Conservation (phyloP, 1,284 basidiomycete genomes). For the Pseudozyma thailandica region DNA sequence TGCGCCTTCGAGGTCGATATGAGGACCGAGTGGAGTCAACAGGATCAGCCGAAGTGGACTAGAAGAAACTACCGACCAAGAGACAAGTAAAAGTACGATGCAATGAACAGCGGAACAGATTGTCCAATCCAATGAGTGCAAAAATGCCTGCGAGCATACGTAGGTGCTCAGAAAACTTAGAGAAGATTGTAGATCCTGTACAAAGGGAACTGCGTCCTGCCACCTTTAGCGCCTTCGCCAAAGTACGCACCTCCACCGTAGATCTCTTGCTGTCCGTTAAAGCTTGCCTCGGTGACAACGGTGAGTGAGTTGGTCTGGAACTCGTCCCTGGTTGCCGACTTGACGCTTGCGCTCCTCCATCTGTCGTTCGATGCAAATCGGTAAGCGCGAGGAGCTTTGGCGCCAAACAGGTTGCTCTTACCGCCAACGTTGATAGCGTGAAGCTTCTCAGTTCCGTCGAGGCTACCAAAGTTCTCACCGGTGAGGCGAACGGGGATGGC, state of each 20-base stretch:
- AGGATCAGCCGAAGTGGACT: no score
- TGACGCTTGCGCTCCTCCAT: constrained; percentile 54
- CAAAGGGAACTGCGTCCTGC: constrained; percentile 50
- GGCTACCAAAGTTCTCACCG: constrained; percentile 50
- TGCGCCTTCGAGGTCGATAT: no score
- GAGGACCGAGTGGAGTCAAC: no score
- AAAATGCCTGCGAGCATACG: no score
- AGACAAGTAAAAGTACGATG: no score
- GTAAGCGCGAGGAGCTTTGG: constrained; percentile 61
- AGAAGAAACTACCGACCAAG: no score
- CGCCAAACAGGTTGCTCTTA: constrained; percentile 50
- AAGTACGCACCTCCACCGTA: constrained; percentile 65
- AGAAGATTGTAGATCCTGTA: constrained; percentile 45
- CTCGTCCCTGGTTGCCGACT: constrained; percentile 43
- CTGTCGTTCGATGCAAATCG: constrained; percentile 54
- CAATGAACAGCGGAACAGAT: no score
- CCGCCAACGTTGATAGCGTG: constrained; percentile 37
- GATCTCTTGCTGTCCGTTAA: constrained; percentile 51
- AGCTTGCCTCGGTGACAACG: constrained; percentile 56
- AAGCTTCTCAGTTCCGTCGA: constrained; percentile 61
- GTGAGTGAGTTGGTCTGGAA: constrained; percentile 59
- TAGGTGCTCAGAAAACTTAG: no score
- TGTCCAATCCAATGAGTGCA: no score
- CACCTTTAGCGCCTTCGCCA: constrained; percentile 57
- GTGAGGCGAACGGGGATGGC: constrained; percentile 47